These are phyloP conservation scores for Lantana camara DNA, from an alignment of 257 asterid species.

Conservation along the genomic window DNA sequence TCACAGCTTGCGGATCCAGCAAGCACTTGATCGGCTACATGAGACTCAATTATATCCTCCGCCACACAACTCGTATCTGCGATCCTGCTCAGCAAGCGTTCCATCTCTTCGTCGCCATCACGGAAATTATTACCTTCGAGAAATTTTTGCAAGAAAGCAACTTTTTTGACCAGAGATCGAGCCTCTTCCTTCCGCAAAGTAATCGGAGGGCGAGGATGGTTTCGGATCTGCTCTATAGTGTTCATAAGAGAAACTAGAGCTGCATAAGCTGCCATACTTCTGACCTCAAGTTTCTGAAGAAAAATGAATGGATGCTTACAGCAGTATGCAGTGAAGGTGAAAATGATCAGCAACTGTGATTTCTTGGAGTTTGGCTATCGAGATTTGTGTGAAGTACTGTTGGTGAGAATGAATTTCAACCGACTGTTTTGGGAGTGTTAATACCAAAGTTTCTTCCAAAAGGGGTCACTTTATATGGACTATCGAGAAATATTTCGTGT, in stretches of 20 bases:
- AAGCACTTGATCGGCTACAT: background rate
- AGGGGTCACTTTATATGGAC: too few species aligned
- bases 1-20: background rate
- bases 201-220: constrained; percentile 8
- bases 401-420: too few species aligned
- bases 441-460: too few species aligned
- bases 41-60: constrained; percentile 10
- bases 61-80: constrained; percentile 17
- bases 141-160: constrained; percentile 20
- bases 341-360: too few species aligned
- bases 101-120: background rate
- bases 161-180: background rate
- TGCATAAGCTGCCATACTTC: background rate
- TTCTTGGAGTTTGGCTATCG: too few species aligned
- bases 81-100: constrained; percentile 14
- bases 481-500: too few species aligned
- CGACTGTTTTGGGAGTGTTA: too few species aligned
- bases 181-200: background rate
- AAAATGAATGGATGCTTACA: too few species aligned
- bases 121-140: constrained; percentile 10
- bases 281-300: too few species aligned
- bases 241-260: constrained; percentile 17
- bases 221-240: constrained; percentile 8
- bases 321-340: too few species aligned
- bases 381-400: too few species aligned